phyloP scores from a whole-genome alignment of 116 monocot species.

The Dioscorea cayenensis region DNA sequence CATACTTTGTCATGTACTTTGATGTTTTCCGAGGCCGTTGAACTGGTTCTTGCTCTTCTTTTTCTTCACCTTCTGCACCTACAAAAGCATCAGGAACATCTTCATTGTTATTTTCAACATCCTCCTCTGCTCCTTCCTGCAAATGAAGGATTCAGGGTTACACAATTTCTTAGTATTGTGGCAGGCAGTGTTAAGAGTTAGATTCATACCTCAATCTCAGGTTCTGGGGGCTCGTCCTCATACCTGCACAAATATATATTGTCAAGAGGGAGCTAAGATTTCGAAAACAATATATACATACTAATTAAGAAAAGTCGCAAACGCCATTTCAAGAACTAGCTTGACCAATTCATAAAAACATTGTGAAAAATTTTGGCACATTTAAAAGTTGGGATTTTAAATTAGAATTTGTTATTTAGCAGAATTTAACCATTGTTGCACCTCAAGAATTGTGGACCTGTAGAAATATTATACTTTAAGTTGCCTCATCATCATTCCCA shows the following conservation, averaged over 20 bases:
- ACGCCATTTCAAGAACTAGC: not conserved
- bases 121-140: constrained; percentile 82
- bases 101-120: constrained; percentile 67
- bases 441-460: not conserved
- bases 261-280: not conserved
- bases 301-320: not conserved
- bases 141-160: not conserved
- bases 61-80: constrained; percentile 55
- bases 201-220: constrained; percentile 69
- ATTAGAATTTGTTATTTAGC: not conserved
- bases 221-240: constrained; percentile 95
- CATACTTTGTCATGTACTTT: constrained; percentile 99
- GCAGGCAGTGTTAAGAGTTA: too few relatives aligned
- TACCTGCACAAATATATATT: constrained; percentile 32
- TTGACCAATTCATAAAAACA: not conserved
- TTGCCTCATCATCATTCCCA: too few relatives aligned
- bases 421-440: not conserved
- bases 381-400: not conserved
- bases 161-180: too few relatives aligned
- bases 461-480: too few relatives aligned
- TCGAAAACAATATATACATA: not conserved
- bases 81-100: constrained; percentile 51
- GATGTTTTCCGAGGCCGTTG: constrained; percentile 72
- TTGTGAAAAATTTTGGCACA: not conserved
- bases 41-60: constrained; percentile 42